Evolutionary conservation across 2,329 filamentous ascomycete genomes (phyloP), one percentile per base, ranked within the genome.

Genomic region (Reticulascus tulasneorum): DNA sequence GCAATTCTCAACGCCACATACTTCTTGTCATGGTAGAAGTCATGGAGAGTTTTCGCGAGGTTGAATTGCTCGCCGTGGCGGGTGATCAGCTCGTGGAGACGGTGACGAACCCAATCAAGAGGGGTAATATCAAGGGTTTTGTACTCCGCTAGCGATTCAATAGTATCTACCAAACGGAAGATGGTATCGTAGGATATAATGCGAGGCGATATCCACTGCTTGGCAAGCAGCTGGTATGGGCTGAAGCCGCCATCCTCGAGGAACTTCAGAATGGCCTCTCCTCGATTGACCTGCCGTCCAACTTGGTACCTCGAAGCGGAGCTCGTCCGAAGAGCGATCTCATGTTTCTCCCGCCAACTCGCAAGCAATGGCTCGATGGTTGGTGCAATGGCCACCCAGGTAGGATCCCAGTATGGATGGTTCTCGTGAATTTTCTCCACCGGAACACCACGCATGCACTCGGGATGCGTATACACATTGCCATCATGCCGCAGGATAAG

Each of bases 21-120:
- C 49, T 77, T 77, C 0, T 58, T 54, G 46, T 79, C 75, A 45
- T 75, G 71, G 43, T 79, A 79, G 15, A 79, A 65, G 46, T 74
- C 66, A 33, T 74, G 67, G 2, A 73, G 64, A 2, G 64, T 70
- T 47, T 64, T 67, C 28, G 66, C 64, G 15, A 78, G 54, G 48
- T 67, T 75, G 47, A 79, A 79, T 12, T 59, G 58, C 3, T 66
- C 48, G 1, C 71, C 70, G 24, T 68, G 55, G 13, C 29, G 56
- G 8, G 36, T 38, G 23, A 64, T 61, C 11, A 77, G 54, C 51
- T 79, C 73, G 42, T 71, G 61, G 31, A 79, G 60, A 10, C 75
- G 70, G 23, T 78, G 73, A 5, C 75, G 70, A 35, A 79, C 57
- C 75, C 75, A 79, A 18, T 77, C 65, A 4, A 75, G 53, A 0